phyloP scores from a whole-genome alignment of 2,329 filamentous ascomycete genomes.

The Cadophora sp. region DNA sequence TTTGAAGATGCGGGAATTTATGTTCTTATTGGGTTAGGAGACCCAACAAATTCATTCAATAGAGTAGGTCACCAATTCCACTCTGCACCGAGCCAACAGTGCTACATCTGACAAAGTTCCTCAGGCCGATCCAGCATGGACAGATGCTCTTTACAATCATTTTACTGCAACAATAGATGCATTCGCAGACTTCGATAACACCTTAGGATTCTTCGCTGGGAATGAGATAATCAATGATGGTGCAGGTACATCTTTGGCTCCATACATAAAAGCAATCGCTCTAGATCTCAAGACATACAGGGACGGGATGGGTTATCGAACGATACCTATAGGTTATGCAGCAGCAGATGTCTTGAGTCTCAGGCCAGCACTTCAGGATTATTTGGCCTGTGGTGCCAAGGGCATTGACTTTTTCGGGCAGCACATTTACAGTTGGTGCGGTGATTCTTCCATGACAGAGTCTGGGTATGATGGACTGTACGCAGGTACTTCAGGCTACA shows the following conservation, averaged over 20 bases:
- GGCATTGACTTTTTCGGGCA: constrained; percentile 69
- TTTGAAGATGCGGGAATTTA: constrained; percentile 80
- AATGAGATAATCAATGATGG: constrained; percentile 62
- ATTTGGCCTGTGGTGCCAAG: constrained; percentile 75
- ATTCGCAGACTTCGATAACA: constrained; percentile 70
- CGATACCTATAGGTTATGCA: constrained; percentile 61
- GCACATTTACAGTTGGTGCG: constrained; percentile 69
- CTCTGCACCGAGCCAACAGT: not conserved
- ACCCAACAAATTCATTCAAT: constrained; percentile 51
- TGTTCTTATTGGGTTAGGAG: constrained; percentile 73
- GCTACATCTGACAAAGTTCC: not conserved
- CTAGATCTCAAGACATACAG: constrained; percentile 61
- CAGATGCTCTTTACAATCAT: constrained; percentile 71
- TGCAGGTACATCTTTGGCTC: constrained; percentile 53
- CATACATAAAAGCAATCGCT: constrained; percentile 62
- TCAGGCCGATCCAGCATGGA: constrained; percentile 72
- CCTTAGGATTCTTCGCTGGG: constrained; percentile 65
- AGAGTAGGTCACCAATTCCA: constrained; percentile 55
- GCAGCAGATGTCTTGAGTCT: constrained; percentile 61
- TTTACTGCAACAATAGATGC: constrained; percentile 56
- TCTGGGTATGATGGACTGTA: constrained; percentile 74
- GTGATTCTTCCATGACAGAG: constrained; percentile 54
- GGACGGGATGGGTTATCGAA: constrained; percentile 51
- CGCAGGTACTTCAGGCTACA: constrained; percentile 67
- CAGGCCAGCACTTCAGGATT: constrained; percentile 69